phyloP scores from a whole-genome alignment of 75 land plant genomes.

The Selaginella moellendorffii region DNA sequence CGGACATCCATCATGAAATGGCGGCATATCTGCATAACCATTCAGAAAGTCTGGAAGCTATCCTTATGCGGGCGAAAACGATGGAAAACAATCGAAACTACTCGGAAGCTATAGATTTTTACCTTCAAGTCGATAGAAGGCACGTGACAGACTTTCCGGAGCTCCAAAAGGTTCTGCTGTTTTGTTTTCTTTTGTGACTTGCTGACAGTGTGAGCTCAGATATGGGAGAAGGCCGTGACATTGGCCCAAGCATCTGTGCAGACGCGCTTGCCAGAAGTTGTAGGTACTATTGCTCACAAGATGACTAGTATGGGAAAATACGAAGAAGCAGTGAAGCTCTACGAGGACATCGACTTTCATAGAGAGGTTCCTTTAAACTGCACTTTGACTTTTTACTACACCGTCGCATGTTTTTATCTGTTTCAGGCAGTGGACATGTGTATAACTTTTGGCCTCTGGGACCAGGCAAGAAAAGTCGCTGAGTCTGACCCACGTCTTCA shows the following conservation, averaged over 20 bases:
- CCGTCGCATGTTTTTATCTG: background rate
- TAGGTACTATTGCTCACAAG: conserved; percentile 15
- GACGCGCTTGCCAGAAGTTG: conserved; percentile 23
- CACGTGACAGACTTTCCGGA: conserved; percentile 17
- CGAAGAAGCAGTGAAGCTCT: conserved; percentile 27
- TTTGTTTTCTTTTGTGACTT: background rate
- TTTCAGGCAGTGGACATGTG: conserved; percentile 28
- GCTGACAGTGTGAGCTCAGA: conserved; percentile 16
- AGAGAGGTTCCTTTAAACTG: conserved; percentile 26
- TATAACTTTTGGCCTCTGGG: conserved; percentile 28
- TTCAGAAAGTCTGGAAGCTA: conserved; percentile 17
- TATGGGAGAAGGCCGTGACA: conserved; percentile 23
- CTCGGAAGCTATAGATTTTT: conserved; percentile 22
- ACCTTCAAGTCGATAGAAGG: conserved; percentile 18
- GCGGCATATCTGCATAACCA: conserved; percentile 27
- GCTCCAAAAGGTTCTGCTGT: conserved; percentile 19
- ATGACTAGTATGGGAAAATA: conserved; percentile 11
- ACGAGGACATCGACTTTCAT: conserved; percentile 19
- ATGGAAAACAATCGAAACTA: conserved; percentile 18
- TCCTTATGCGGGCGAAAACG: conserved; percentile 16
- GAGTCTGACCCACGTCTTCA: conserved; percentile 15
- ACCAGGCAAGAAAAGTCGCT: conserved; percentile 20
- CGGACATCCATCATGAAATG: conserved; percentile 19
- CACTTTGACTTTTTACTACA: too few species aligned
- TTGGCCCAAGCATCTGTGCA: conserved; percentile 22